Percentiles rank a stretch among this genome's conserved stretches.
These are phyloP conservation scores for Abrus pulchellus DNA, from an alignment of 306 rosid species.

Conservation along the genomic window DNA sequence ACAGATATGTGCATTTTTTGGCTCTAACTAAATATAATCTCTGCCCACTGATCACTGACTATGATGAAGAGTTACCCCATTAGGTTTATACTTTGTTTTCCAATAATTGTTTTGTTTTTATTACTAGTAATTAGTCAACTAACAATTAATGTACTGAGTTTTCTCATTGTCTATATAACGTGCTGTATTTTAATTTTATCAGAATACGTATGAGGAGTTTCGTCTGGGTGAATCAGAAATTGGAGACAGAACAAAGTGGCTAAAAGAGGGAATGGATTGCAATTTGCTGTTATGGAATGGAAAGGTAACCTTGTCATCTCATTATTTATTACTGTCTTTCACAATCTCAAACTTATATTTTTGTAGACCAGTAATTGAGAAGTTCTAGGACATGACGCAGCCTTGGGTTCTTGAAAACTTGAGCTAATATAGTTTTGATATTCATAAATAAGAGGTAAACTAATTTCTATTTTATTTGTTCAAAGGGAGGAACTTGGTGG, in stretches of 20 bases:
- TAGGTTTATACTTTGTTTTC: slow-evolving; percentile 40
- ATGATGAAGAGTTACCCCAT: slow-evolving; percentile 34
- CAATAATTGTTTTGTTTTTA: slow-evolving; percentile 38
- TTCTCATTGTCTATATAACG: slow-evolving; percentile 27
- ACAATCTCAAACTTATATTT: slow-evolving; percentile 26
- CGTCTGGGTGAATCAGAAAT: slow-evolving; percentile 75
- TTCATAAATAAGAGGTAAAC: slow-evolving; percentile 3
- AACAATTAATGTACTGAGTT: slow-evolving; percentile 35
- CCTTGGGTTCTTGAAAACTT: slow-evolving; percentile 23
- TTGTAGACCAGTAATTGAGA: neutral
- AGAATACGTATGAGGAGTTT: slow-evolving; percentile 84
- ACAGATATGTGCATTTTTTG: slow-evolving; percentile 33
- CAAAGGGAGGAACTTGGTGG: slow-evolving; percentile 9
- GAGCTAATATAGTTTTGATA: slow-evolving; percentile 4
- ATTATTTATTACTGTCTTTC: slow-evolving; percentile 28
- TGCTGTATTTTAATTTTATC: slow-evolving; percentile 40
- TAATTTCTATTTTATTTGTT: slow-evolving; percentile 26
- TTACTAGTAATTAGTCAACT: slow-evolving; percentile 18
- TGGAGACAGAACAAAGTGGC: slow-evolving; percentile 83
- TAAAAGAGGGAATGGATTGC: slow-evolving; percentile 99
- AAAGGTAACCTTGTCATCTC: slow-evolving; percentile 60
- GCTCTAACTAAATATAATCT: neutral
- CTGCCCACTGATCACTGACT: slow-evolving; percentile 25
- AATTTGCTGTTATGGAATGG: slow-evolving; percentile 89
- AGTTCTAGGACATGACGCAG: slow-evolving; percentile 19